Evolutionary conservation across 352 stramenopile species (phyloP), one percentile per base, ranked within the genome.

Genomic region (Globisporangium iwayamae): DNA sequence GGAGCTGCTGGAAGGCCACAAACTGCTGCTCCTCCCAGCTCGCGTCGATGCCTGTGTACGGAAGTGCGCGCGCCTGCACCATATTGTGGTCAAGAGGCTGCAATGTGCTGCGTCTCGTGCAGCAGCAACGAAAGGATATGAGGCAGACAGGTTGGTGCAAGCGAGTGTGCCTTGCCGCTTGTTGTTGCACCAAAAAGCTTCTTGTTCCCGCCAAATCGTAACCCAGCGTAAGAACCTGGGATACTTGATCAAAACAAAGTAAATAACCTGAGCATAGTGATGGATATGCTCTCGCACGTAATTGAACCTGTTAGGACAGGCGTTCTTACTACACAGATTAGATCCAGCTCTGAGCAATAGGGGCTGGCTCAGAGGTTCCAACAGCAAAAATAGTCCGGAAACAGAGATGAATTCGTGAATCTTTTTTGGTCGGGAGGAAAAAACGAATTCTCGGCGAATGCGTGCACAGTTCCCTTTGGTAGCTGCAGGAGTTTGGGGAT

Each of bases 1-100:
- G 30, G 59, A 67, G 20, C 22, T 74, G 32, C 30, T 58, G 71
- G 64, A 84, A 87, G 38, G 70, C 71, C 18, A 66, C 53, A 51
- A 75, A 71, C 67, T 84, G 73, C 45, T 65, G 77, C 64, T 67
- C 71, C 61, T 88, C 83, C 83, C 83, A 91, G 56, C 70, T 53
- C 18, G 71, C 59, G 41, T 87, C 75, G 22, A 91, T 70, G 65
- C 76, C 83, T 16, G 75, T 75, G 66, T 91, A 91, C 56, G 74
- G 73, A 52, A 89, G 69, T 39, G 60, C 22, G 9, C 75, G 73
- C 32, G 57, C 25, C 53, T 55, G 56, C 16, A 28, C 36, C 60
- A 65, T 62, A 65, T 62, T 43, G 55, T 4, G 11, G 16, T 2
- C 11, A 10, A 39, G 22, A 14, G 22, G 46, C 4, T 28, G 28